These are phyloP conservation scores for Plasmodium coatneyi DNA, from an alignment of 169 alveolate species.

Conservation along the genomic window DNA sequence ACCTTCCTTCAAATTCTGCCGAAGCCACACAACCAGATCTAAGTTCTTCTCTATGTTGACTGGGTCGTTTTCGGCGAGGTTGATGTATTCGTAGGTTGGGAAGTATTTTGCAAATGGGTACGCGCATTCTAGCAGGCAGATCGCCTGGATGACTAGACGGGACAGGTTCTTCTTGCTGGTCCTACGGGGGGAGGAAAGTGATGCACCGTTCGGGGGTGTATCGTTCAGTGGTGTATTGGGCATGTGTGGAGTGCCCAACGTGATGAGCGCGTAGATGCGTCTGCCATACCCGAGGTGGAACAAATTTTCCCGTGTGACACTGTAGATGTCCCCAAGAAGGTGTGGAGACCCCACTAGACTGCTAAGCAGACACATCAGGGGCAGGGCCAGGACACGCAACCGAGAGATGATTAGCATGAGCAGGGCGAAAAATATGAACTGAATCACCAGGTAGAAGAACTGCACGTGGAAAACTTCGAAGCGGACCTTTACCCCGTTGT, in stretches of 20 bases:
- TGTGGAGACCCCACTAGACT: conserved; percentile 45
- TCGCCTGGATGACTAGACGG: not conserved
- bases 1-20: conserved; percentile 23
- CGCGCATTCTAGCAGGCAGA: conserved; percentile 25
- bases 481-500: not conserved
- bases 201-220: not conserved
- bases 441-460: conserved; percentile 25
- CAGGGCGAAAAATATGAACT: not conserved
- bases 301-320: not conserved
- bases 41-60: conserved; percentile 19
- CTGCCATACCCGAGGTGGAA: not conserved
- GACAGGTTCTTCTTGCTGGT: not conserved
- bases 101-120: conserved; percentile 47
- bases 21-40: conserved; percentile 33
- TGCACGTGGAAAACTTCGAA: conserved; percentile 1
- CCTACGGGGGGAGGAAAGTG: not conserved
- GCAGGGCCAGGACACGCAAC: conserved; percentile 57
- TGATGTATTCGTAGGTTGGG: conserved; percentile 55
- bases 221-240: not conserved
- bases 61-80: not conserved
- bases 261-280: not conserved
- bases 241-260: not conserved
- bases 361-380: conserved; percentile 36
- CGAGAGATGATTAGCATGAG: conserved; percentile 46
- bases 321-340: not conserved